Base-by-base conservation (phyloP, 1,139 yeast species). In the Diutina neorugosa region DNA sequence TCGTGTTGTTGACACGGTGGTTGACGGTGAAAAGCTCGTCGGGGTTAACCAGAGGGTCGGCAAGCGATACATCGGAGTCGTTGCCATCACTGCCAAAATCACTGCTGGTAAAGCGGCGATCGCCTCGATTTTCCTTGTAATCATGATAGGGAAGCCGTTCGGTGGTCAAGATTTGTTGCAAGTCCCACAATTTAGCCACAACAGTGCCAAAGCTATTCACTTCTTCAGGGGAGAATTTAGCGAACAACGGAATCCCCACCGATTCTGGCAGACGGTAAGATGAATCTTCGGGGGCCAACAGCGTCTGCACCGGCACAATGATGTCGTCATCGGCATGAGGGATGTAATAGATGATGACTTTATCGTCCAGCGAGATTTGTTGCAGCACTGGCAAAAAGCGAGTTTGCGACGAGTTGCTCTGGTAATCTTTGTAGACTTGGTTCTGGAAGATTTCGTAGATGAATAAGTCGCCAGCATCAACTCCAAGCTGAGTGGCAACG, bases 241-340 rank as follows among this genome's bases (percentile, higher is more conserved):
- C 71, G 61, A 89, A 84, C 60, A 88, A 80, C 1, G 98, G 97
- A 2, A 84, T 66, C 1, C 90, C 94, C 68, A 87, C 86, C 2
- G 68, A 59, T 54, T 68, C 69, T 3, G 62, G 63, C 27, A 71
- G 58, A 25, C 69, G 67, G 57, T 74, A 73, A 1, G 76, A 69
- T 54, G 57, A 66, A 61, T 61, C 77, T 54, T 60, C 71, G 54
- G 77, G 79, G 16, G 72, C 68, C 1, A 72, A 72, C 1, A 84
- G 74, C 62, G 77, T 84, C 55, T 82, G 70, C 0, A 89, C 87
- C 0, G 96, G 96, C 3, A 89, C 73, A 40, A 87, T 73, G 16
- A 82, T 58, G 57, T 81, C 84, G 8, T 65, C 65, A 0, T 72
- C 66, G 31, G 66, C 65, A 56, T 75, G 76, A 21, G 77, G 78